Evolutionary conservation across 2,329 filamentous ascomycete genomes (phyloP), one percentile per base, ranked within the genome.

Genomic region (Neodidymelliopsis sp.): DNA sequence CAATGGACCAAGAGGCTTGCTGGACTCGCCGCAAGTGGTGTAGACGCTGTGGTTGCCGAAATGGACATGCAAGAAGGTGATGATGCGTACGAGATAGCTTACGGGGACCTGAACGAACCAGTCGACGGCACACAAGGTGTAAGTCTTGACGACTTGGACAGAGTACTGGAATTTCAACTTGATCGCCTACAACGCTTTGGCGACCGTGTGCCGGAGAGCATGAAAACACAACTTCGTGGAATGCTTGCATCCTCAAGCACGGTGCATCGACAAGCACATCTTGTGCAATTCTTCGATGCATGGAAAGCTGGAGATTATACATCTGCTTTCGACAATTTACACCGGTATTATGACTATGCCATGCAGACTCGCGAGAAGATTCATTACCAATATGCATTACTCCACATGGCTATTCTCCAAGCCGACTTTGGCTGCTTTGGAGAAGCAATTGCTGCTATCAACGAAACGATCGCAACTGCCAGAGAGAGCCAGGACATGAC

Each of bases 301-400:
- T 97, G 92, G 93, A 84, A 88, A 69, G 86, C 91, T 3, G 93
- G 93, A 4, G 91, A 97, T 72, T 95, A 93, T 65, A 86, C 89
- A 10, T 90, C 89, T 1, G 89, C 94, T 0, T 94, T 97, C 67
- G 93, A 99, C 65, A 87, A 87, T 59, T 80, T 99, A 15, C 92
- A 97, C 71, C 87, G 91, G 40, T 99, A 97, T 72, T 99, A 97
- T 64, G 94, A 99, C 71, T 97, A 96, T 72, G 94, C 92, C 1
- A 91, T 95, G 84, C 89, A 94, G 63, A 89, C 86, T 59, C 80
- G 86, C 52, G 89, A 96, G 63, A 86, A 89, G 18, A 83, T 89
- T 4, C 92, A 92, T 63, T 97, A 99, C 66, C 94, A 97, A 68
- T 96, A 97, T 68, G 94, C 94, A 0, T 77, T 97, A 11, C 86